Base-by-base conservation (phyloP, 2,329 filamentous ascomycete species). In the Colletotrichum noveboracense region DNA sequence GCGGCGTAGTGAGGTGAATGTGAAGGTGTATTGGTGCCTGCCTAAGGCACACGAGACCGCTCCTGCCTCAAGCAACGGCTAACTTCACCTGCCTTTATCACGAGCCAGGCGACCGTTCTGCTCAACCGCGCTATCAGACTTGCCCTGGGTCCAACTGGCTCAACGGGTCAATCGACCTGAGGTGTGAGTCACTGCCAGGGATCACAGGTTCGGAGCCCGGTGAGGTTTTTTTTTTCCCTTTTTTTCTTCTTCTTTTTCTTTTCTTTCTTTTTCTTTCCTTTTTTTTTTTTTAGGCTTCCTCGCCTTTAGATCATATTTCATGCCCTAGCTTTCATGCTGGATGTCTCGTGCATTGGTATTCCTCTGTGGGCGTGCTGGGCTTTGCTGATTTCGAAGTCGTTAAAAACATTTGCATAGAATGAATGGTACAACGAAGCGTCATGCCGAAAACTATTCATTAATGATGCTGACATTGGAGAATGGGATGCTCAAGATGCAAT, bases 401-500 rank as follows among this genome's bases (percentile, higher is more conserved):
- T 3, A 0, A 9, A 43, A 18, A 1, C 18, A 3, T 10, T n/a
- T 6, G 5, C 3, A 6, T 9, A 10, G 9, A n/a, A 43, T 8
- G 13, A 30, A 30, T 30, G 8, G 7, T 8, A 38, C 14, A 8
- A 5, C 38, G 18, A n/a, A 2, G 18, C 38, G 5, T n/a, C 0
- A n/a, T 43, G 36, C 14, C 0, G 36, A 43, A 43, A 0, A 0
- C 16, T 5, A 43, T 18, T 6, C 2, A 43, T 18, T 43, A 8
- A 43, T 18, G 16, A 38, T 5, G 7, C 0, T 18, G 0, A 0
- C 16, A 0, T 38, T 38, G 36, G 0, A 0, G 36, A 1, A 18
- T 9, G 8, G 16, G 36, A 43, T 18, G 0, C 1, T 16, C 36
- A 43, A 18, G 7, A 43, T 43, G 8, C 36, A 0, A 38, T 9